Evolutionary conservation across 768 basidiomycete genomes (phyloP), one percentile per base, ranked within the genome.

Genomic region (Leccinum boreale): DNA sequence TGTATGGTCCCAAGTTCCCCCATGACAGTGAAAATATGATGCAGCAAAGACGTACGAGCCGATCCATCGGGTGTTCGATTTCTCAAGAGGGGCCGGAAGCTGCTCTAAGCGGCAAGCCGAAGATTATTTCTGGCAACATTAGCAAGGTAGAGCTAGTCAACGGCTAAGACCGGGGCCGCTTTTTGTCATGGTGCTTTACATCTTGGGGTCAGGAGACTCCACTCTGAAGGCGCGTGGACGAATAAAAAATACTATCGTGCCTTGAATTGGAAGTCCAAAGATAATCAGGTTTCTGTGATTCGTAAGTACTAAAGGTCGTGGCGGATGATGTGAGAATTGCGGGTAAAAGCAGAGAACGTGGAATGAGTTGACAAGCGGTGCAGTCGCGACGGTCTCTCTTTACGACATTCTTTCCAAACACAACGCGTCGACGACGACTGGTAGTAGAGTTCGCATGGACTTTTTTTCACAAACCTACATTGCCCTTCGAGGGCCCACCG

Each of bases 381-480:
- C 26, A 50, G 33, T 52, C 57, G 48, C 21, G 31, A 31, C 31
- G 10, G 44, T 61, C 49, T 51, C 35, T 6, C n/a, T 35, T 62
- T 48, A 24, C 60, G 35, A 49, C 52, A 21, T 31, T 29, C 9
- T 44, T 42, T 39, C 35, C 17, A 15, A 39, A 19, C 19, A 24
- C 9, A 31, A 52, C 52, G 28, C 28, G 28, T 28, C 28, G 36
- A 50, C 58, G 21, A 33, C 63, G 49, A 50, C 39, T 26, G 46
- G 11, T 15, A 29, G 33, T 10, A 21, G 42, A 17, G 49, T 45
- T 53, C 50, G 50, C 54, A 92, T 92, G 90, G 90, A 92, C 58
- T 93, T 94, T 78, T 75, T 92, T 69, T 87, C 85, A 4, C 89
- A 92, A 71, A 91, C 90, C 5, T 92, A 92, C 74, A 85, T 87